These are phyloP conservation scores for Durotheca rogersii DNA, from an alignment of 495 filamentous ascomycete species.

Conservation along the genomic window DNA sequence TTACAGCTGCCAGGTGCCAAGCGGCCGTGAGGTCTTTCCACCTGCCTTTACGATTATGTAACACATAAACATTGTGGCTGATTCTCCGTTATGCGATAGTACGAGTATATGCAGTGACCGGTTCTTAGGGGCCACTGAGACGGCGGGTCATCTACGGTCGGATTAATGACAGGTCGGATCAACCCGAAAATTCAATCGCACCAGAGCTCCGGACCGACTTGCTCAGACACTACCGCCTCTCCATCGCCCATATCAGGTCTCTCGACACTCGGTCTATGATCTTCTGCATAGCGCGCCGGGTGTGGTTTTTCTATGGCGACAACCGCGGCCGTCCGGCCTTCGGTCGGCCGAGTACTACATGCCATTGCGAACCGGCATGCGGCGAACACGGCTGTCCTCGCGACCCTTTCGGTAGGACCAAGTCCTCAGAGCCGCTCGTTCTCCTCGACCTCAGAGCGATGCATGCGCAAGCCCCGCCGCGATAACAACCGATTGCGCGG, in stretches of 20 bases:
- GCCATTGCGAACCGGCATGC: constrained; percentile 12
- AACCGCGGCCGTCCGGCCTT: constrained; percentile 46
- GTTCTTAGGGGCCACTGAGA: no score
- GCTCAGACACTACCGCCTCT: constrained; percentile 4
- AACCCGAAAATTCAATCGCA: constrained; percentile 32
- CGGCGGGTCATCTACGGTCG: no score
- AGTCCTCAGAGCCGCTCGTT: constrained; percentile 29
- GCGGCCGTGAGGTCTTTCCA: background rate
- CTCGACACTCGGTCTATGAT: background rate
- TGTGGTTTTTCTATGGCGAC: constrained; percentile 40
- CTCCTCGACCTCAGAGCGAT: constrained; percentile 32
- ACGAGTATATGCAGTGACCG: no score
- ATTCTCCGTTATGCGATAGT: background rate
- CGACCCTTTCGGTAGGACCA: constrained; percentile 4
- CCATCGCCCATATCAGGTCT: background rate
- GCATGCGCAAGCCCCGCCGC: constrained; percentile 35
- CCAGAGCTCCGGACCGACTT: constrained; percentile 9
- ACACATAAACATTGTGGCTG: background rate
- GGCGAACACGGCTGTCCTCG: constrained; percentile 12
- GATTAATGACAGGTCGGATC: constrained; percentile 29
- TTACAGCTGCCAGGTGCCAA: no score
- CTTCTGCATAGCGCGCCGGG: constrained; percentile 4
- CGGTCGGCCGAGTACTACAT: constrained; percentile 38
- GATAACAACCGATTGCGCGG: constrained; percentile 73
- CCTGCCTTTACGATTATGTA: background rate